phyloP scores from a whole-genome alignment of 176 grass and related monocot species.

The Oryza glumipatula region DNA sequence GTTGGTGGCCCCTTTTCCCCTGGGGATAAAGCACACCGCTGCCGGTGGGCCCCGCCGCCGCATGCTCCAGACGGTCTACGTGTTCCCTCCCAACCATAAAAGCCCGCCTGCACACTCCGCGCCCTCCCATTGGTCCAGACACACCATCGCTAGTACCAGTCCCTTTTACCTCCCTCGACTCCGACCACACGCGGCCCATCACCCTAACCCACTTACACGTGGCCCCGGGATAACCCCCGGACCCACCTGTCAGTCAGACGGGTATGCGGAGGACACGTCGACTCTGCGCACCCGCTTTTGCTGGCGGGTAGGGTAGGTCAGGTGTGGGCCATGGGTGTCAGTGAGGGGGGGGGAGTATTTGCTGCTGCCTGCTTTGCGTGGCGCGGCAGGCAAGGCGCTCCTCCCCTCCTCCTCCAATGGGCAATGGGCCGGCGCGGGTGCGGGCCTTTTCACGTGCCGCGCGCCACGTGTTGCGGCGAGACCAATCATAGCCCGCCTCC shows the following conservation, averaged over 20 bases:
- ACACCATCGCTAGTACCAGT: background rate
- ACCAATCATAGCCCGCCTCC: constrained; percentile 35
- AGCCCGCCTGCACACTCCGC: constrained; percentile 34
- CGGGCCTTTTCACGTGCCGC: constrained; percentile 51
- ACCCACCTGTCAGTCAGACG: accelerated
- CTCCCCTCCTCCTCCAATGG: constrained; percentile 7
- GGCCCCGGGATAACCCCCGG: accelerated
- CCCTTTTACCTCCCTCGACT: background rate
- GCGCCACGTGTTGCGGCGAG: constrained; percentile 50
- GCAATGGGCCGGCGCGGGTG: background rate
- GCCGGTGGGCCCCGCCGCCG: background rate
- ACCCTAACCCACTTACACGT: background rate
- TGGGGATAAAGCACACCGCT: constrained; percentile 23
- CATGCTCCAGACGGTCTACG: constrained; percentile 28
- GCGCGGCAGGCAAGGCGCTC: background rate
- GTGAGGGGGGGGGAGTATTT: background rate
- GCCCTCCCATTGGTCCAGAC: constrained; percentile 42
- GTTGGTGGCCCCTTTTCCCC: constrained; percentile 7
- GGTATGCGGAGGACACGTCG: background rate
- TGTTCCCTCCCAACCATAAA: constrained; percentile 44
- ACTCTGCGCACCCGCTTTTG: too few relatives aligned
- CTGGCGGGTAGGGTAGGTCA: background rate
- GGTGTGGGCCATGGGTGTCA: accelerated
- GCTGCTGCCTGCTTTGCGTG: background rate
- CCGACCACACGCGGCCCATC: accelerated